Conservation (phyloP, 140 eudicot genomes). For the Stevia rebaudiana region DNA sequence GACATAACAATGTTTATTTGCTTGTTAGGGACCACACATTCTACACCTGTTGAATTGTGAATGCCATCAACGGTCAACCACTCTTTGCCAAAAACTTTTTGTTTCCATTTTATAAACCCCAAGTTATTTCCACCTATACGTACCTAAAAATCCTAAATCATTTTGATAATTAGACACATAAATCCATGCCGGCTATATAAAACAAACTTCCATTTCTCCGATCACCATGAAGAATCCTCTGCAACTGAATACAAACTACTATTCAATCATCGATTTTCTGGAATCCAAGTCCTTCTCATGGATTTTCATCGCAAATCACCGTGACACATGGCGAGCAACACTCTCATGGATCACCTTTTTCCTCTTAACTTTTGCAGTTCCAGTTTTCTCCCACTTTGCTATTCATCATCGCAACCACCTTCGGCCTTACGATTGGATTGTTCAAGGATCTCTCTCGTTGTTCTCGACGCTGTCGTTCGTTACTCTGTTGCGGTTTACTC, state of each 20-base stretch:
- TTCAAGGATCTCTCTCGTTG: slow-evolving; percentile 47
- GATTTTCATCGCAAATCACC: slow-evolving; percentile 47
- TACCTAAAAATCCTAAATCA: too few relatives aligned
- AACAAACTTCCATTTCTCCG: too few relatives aligned
- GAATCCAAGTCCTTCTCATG: slow-evolving; percentile 32
- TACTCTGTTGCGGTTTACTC: slow-evolving; percentile 32
- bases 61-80: too few relatives aligned
- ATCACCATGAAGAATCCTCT: too few relatives aligned
- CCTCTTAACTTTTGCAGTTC: slow-evolving; percentile 45
- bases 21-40: too few relatives aligned
- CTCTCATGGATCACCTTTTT: slow-evolving; percentile 55
- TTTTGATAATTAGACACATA: too few relatives aligned
- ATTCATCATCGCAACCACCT: slow-evolving; percentile 32
- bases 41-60: too few relatives aligned
- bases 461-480: slow-evolving; percentile 46
- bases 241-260: not conserved
- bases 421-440: slow-evolving; percentile 50
- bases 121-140: too few relatives aligned
- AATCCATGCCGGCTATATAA: too few relatives aligned
- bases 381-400: slow-evolving; percentile 42
- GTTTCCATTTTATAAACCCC: too few relatives aligned
- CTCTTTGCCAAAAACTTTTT: too few relatives aligned
- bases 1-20: too few relatives aligned
- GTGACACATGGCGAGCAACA: slow-evolving; percentile 40
- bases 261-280: slow-evolving; percentile 12